Percentiles rank a stretch among this genome's conserved stretches.
Evolutionary conservation across 2,329 filamentous ascomycete species (phyloP).

Genomic region (Cladosporium cucumerinum): DNA sequence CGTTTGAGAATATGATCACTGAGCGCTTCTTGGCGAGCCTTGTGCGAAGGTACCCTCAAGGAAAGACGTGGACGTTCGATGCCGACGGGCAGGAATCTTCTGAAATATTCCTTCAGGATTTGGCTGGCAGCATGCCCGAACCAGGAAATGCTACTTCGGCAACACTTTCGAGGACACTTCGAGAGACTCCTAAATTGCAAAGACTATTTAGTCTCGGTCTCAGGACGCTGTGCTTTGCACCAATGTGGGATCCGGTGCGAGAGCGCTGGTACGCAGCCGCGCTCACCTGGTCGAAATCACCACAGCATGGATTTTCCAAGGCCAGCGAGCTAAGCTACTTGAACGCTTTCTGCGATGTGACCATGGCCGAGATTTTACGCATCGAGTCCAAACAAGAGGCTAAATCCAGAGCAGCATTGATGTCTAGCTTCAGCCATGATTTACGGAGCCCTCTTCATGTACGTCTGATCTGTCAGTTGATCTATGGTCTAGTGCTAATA

Average conservation of each 20-base stretch:
- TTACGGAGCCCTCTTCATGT: conserved; percentile 42
- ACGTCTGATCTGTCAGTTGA: neutral
- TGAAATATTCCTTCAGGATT: neutral
- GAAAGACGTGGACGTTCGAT: conserved; percentile 29
- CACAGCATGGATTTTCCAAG: conserved; percentile 40
- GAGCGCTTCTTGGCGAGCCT: conserved; percentile 22
- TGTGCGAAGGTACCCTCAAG: conserved; percentile 24
- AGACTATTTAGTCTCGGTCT: conserved; percentile 42
- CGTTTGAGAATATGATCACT: conserved; percentile 16
- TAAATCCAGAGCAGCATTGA: conserved; percentile 51
- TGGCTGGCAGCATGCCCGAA: neutral
- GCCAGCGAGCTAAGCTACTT: conserved; percentile 40
- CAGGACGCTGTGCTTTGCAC: conserved; percentile 49
- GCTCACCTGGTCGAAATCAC: conserved; percentile 46
- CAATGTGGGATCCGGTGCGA: conserved; percentile 49
- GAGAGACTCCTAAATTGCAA: conserved; percentile 27
- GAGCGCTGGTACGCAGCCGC: conserved; percentile 32
- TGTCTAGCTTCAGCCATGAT: conserved; percentile 54
- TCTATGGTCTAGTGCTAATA: neutral
- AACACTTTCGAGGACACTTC: neutral
- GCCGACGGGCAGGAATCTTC: conserved; percentile 12
- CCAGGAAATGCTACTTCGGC: neutral
- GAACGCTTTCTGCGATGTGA: conserved; percentile 42
- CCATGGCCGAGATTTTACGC: conserved; percentile 41
- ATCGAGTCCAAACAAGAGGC: conserved; percentile 42